These are phyloP conservation scores for Hanseniaspora valbyensis DNA, from an alignment of 805 yeast species.

Conservation along the genomic window DNA sequence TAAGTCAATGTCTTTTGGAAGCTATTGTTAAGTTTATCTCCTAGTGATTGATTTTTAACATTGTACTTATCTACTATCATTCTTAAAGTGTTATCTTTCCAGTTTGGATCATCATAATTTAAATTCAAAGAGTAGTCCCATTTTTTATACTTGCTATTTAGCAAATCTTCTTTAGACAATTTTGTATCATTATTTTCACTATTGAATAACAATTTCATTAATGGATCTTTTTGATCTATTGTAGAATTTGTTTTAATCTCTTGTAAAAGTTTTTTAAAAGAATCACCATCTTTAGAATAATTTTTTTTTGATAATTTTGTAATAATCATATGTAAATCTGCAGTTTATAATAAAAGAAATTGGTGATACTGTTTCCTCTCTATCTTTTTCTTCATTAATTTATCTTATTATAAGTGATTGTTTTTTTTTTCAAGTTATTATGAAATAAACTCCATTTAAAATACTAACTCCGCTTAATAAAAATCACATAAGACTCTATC, in stretches of 20 bases:
- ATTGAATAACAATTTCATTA: conserved; percentile 28
- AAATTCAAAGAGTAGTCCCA: conserved; percentile 46
- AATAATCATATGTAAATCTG: no score
- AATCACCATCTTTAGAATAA: neutral
- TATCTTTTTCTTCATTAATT: no score
- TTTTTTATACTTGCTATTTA: conserved; percentile 37
- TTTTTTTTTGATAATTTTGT: neutral
- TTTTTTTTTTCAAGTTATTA: no score
- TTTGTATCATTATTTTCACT: conserved; percentile 35
- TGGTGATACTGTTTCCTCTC: no score
- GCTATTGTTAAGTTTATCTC: neutral
- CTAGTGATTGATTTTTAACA: neutral
- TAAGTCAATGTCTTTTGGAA: conserved; percentile 46
- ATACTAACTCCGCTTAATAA: no score
- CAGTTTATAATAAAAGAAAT: no score
- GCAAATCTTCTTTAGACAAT: conserved; percentile 33
- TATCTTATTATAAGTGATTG: no score
- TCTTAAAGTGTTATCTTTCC: conserved; percentile 38
- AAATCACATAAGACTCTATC: neutral
- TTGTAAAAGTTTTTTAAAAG: neutral
- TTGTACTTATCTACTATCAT: conserved; percentile 43
- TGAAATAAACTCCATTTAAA: no score
- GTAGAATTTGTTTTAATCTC: conserved; percentile 13
- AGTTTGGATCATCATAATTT: conserved; percentile 43
- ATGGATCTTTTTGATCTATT: conserved; percentile 23